Conservation (phyloP, 805 yeast genomes). For the Yamadazyma kitorensis region DNA sequence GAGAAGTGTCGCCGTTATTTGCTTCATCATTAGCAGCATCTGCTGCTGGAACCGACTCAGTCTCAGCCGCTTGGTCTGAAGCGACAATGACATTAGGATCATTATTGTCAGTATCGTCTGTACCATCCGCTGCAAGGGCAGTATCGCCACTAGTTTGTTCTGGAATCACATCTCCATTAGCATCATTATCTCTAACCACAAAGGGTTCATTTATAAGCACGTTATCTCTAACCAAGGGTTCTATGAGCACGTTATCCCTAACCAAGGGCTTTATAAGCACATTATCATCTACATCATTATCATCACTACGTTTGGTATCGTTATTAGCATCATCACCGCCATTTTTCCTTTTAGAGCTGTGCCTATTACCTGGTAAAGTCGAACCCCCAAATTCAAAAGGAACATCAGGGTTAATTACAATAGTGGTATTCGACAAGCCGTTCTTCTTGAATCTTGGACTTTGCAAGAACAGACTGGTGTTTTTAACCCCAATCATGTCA, state of each 20-base stretch:
- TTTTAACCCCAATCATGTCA: constrained; percentile 36
- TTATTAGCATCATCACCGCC: background rate
- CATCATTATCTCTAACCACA: background rate
- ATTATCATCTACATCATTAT: background rate
- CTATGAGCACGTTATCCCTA: background rate
- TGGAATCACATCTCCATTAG: too few species aligned
- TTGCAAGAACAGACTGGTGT: constrained; percentile 22
- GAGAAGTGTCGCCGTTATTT: background rate
- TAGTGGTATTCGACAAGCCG: constrained; percentile 2
- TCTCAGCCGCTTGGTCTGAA: too few species aligned
- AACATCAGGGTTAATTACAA: constrained; percentile 9
- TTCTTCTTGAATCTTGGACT: constrained; percentile 25
- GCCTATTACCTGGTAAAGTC: background rate
- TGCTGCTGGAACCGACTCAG: background rate
- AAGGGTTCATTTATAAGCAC: background rate
- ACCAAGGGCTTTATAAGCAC: too few species aligned
- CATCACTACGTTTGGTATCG: background rate
- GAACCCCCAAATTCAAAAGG: constrained; percentile 5
- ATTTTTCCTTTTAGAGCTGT: background rate
- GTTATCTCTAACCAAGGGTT: background rate
- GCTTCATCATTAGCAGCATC: background rate
- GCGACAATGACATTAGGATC: background rate
- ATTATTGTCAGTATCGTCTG: background rate
- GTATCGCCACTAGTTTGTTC: too few species aligned
- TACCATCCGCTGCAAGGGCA: too few species aligned